phyloP scores from a whole-genome alignment of 148 eudicot genomes.

The Rhododendron williamsianum region DNA sequence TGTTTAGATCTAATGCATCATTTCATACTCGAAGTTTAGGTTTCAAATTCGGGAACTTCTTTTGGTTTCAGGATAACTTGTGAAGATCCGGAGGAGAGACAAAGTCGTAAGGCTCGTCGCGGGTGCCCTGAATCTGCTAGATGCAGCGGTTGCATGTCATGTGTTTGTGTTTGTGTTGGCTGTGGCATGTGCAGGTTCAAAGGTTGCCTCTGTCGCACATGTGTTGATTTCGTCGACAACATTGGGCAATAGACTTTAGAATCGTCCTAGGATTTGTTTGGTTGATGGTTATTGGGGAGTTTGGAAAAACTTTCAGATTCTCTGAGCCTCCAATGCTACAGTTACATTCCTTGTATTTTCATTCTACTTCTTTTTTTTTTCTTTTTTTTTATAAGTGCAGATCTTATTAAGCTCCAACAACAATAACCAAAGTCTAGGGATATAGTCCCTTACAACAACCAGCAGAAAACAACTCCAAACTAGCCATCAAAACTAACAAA shows the following conservation, averaged over 20 bases:
- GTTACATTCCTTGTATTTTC: neutral
- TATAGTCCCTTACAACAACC: too few species aligned
- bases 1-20: too few species aligned
- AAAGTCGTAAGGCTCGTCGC: neutral
- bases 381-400: too few species aligned
- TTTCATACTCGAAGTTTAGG: neutral
- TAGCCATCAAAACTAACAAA: too few species aligned
- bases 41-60: neutral
- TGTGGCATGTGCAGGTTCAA: neutral
- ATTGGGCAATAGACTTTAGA: neutral
- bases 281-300: neutral
- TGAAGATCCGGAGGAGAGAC: neutral
- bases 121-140: neutral
- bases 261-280: neutral
- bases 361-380: neutral
- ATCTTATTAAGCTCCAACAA: too few species aligned
- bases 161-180: neutral
- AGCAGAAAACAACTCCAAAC: too few species aligned
- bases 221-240: neutral
- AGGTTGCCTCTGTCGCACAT: neutral
- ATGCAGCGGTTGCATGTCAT: neutral
- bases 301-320: neutral
- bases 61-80: neutral
- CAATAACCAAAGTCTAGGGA: too few species aligned
- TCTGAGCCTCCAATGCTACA: neutral